phyloP scores from a whole-genome alignment of 768 basidiomycete species.

The Dacryopinax primogenitus region DNA sequence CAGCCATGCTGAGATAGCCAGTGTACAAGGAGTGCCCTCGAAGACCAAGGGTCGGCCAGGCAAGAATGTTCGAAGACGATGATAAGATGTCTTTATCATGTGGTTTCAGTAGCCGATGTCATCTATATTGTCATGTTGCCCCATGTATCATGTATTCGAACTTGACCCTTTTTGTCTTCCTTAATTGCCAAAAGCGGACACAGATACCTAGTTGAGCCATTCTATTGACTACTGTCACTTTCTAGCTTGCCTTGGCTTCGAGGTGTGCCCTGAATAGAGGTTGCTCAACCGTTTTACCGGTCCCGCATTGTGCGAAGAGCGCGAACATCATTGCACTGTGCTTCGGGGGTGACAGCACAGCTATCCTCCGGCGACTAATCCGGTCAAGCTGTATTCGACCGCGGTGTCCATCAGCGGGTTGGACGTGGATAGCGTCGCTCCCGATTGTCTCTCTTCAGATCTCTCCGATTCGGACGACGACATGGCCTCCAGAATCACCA shows the following conservation, averaged over 20 bases:
- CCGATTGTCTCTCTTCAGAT: neutral
- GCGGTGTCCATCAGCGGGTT: neutral
- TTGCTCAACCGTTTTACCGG: neutral
- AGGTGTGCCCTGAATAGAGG: neutral
- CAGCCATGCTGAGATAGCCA: slow-evolving; percentile 44
- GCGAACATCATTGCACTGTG: neutral
- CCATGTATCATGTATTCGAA: neutral
- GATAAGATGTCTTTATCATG: neutral
- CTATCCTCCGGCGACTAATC: neutral
- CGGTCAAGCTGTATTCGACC: neutral
- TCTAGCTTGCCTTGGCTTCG: no score
- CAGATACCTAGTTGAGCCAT: no score
- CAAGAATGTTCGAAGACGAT: neutral
- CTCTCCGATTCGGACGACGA: slow-evolving; percentile 5
- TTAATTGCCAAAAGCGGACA: no score
- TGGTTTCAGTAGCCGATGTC: neutral
- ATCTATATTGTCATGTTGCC: neutral
- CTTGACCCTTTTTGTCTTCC: no score
- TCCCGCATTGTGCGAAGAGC: neutral
- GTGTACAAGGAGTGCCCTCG: slow-evolving; percentile 29
- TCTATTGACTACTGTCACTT: no score
- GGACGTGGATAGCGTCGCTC: neutral
- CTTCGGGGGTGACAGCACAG: neutral
- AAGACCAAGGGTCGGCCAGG: neutral
- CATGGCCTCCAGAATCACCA: slow-evolving; percentile 12